These are phyloP conservation scores for Recurvomyces mirabilis DNA, from an alignment of 495 filamentous ascomycete genomes.

Conservation along the genomic window DNA sequence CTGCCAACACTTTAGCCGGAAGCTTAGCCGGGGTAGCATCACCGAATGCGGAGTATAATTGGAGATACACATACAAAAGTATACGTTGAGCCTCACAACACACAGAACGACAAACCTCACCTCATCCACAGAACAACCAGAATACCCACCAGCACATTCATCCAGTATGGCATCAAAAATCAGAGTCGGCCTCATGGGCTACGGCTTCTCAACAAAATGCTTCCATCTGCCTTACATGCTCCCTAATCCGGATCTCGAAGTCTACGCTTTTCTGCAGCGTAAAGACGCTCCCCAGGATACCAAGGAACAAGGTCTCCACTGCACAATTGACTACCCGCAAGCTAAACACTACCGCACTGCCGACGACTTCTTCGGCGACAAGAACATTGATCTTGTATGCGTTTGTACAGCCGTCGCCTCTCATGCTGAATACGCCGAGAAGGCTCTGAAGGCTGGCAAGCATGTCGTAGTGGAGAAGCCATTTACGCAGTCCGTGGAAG, in stretches of 20 bases:
- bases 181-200: constrained; percentile 40
- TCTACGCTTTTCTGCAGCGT: constrained; percentile 72
- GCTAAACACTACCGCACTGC: constrained; percentile 51
- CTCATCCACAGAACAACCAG: too few relatives aligned
- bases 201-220: constrained; percentile 70
- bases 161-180: constrained; percentile 7
- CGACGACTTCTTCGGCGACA: constrained; percentile 54
- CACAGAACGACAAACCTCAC: too few relatives aligned
- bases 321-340: constrained; percentile 37
- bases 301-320: constrained; percentile 6
- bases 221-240: constrained; percentile 83
- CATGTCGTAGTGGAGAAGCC: constrained; percentile 86
- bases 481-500: constrained; percentile 57
- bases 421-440: constrained; percentile 53
- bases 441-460: constrained; percentile 66
- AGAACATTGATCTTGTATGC: constrained; percentile 56
- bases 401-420: constrained; percentile 64
- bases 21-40: background rate
- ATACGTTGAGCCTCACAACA: too few relatives aligned
- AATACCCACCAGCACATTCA: too few relatives aligned
- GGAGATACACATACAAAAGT: too few relatives aligned
- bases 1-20: constrained; percentile 2
- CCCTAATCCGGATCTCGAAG: constrained; percentile 48
- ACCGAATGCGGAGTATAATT: background rate
- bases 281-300: constrained; percentile 52